Conservation (phyloP, 2,329 filamentous ascomycete genomes). For the Didymosphaeria variabile region DNA sequence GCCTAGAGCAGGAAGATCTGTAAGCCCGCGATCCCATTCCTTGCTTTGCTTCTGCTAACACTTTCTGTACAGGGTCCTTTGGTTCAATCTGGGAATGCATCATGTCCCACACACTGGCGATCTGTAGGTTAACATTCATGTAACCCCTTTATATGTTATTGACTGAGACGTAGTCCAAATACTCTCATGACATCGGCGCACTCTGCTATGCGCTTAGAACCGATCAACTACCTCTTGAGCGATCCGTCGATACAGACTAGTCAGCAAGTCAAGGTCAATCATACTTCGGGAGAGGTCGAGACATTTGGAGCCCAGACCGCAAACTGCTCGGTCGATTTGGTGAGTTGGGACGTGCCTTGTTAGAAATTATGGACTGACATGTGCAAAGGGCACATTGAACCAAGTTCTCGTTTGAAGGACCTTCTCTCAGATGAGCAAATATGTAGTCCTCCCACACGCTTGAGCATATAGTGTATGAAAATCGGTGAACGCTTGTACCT, state of each 20-base stretch:
- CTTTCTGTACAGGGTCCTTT: conserved; percentile 51
- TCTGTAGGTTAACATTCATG: conserved; percentile 33
- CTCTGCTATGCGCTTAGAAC: conserved; percentile 55
- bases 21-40: conserved; percentile 24
- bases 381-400: not conserved
- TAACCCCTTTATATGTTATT: not conserved
- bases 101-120: conserved; percentile 56
- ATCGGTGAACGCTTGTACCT: no score
- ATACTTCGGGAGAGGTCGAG: conserved; percentile 40
- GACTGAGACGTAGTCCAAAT: conserved; percentile 50
- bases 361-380: not conserved
- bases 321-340: conserved; percentile 39
- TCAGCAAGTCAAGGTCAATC: conserved; percentile 54
- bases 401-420: not conserved
- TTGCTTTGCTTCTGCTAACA: not conserved
- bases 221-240: conserved; percentile 55
- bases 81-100: conserved; percentile 63
- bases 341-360: not conserved
- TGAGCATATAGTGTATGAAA: no score
- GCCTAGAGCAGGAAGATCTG: conserved; percentile 51
- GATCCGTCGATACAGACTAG: conserved; percentile 54
- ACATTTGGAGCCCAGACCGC: conserved; percentile 45
- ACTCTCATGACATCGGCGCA: conserved; percentile 62
- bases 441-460: no score
- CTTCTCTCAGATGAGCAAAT: no score